Conservation (phyloP, 768 basidiomycete genomes). For the Inosperma sp. region DNA sequence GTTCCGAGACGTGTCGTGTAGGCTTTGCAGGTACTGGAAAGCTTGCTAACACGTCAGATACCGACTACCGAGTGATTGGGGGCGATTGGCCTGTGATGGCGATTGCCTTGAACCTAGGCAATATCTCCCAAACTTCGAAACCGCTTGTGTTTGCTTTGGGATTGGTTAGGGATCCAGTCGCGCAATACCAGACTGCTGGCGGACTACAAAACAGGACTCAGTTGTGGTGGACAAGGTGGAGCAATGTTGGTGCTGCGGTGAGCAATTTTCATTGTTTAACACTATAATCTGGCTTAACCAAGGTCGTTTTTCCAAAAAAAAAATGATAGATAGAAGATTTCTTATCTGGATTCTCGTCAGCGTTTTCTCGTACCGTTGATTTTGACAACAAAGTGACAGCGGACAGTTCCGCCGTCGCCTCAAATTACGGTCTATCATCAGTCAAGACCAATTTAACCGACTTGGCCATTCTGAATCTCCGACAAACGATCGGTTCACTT, state of each 20-base stretch:
- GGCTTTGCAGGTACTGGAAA: conserved; percentile 36
- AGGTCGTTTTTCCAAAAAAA: not conserved
- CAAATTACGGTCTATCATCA: not conserved
- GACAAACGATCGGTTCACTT: conserved; percentile 42
- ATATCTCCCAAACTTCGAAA: conserved; percentile 18
- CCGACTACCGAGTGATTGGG: conserved; percentile 36
- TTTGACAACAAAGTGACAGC: conserved; percentile 37
- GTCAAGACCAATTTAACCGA: conserved; percentile 31
- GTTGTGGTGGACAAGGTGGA: not conserved
- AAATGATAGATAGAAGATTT: conserved; percentile 41
- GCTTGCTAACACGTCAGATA: conserved; percentile 38
- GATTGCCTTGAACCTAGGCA: conserved; percentile 44
- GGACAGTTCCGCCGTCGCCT: conserved; percentile 25
- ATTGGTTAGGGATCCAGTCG: conserved; percentile 28
- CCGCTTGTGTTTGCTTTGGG: conserved; percentile 30
- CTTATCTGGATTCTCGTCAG: conserved; percentile 35
- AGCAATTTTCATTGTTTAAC: not conserved
- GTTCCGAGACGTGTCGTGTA: conserved; percentile 29
- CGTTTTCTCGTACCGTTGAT: conserved; percentile 29
- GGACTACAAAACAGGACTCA: not conserved
- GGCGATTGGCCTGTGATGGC: conserved; percentile 41
- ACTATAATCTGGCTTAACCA: not conserved
- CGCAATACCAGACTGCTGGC: not conserved
- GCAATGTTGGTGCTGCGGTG: conserved; percentile 7
- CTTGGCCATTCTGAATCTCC: conserved; percentile 37